Evolutionary conservation across 345 rosid genomes (phyloP).

Genomic region (Salix viminalis): DNA sequence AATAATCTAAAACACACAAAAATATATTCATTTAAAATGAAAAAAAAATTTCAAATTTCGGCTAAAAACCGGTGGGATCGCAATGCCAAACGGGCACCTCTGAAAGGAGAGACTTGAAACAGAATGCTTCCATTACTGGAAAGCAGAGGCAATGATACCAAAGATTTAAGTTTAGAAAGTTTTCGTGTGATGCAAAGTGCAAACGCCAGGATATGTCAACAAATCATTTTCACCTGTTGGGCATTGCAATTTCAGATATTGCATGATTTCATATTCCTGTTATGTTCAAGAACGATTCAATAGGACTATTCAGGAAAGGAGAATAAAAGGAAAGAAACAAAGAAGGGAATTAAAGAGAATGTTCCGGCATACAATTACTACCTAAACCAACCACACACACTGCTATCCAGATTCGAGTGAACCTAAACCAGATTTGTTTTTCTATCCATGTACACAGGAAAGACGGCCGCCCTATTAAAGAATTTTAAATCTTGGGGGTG

Average conservation of each 20-base stretch:
- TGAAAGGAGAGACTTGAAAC: neutral
- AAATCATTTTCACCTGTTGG: neutral
- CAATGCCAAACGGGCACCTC: too few species aligned
- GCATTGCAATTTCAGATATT: neutral
- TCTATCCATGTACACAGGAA: neutral
- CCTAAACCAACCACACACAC: slow-evolving; percentile 5
- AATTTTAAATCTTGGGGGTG: slow-evolving; percentile 18
- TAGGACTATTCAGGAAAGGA: neutral
- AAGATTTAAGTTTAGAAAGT: neutral
- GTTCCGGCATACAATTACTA: neutral
- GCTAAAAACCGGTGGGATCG: too few species aligned
- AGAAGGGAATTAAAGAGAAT: neutral
- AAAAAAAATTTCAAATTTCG: too few species aligned
- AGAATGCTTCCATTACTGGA: neutral
- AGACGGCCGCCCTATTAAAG: slow-evolving; percentile 14
- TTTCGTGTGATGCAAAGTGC: neutral
- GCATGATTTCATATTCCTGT: neutral
- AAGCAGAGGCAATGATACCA: neutral
- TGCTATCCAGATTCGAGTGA: slow-evolving; percentile 2
- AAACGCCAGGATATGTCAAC: too few species aligned
- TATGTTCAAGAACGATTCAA: slow-evolving; percentile 1
- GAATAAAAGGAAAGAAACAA: neutral
- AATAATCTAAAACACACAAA: too few species aligned
- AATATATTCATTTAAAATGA: too few species aligned
- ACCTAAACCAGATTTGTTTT: neutral